Conservation (phyloP, 2,329 filamentous ascomycete species). For the Didymella glomerata region DNA sequence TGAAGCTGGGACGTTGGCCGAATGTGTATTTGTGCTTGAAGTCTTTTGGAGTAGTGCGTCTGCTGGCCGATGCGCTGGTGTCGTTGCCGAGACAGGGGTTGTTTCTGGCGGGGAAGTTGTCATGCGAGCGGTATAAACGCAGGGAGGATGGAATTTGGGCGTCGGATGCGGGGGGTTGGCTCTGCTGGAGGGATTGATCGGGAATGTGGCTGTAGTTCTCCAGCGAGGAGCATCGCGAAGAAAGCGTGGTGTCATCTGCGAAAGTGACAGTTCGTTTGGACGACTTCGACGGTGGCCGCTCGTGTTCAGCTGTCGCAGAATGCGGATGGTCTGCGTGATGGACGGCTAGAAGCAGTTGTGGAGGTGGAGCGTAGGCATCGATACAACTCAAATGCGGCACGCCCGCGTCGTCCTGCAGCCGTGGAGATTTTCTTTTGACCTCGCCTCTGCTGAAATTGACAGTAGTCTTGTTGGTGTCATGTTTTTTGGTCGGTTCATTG, state of each 20-base stretch:
- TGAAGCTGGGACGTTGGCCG: constrained; percentile 15
- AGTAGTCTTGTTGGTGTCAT: neutral
- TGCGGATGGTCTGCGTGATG: neutral
- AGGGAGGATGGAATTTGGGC: constrained; percentile 9
- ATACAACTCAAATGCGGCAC: neutral
- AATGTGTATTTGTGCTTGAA: constrained; percentile 23
- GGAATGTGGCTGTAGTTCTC: neutral
- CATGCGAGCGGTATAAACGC: constrained; percentile 12
- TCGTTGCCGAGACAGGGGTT: neutral
- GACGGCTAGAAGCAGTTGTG: neutral
- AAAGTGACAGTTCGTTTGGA: constrained; percentile 4
- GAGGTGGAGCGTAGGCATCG: neutral
- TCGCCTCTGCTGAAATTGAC: constrained; percentile 12
- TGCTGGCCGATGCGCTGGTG: neutral
- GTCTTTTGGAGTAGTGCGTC: constrained; percentile 22
- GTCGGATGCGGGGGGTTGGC: constrained; percentile 2
- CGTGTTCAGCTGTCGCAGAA: neutral
- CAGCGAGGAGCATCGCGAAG: constrained; percentile 14
- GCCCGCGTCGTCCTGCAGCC: neutral
- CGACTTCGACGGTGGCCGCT: constrained; percentile 8
- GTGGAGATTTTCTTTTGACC: neutral
- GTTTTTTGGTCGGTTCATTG: neutral
- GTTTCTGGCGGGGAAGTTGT: constrained; percentile 2
- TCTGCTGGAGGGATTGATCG: neutral
- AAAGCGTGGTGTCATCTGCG: constrained; percentile 9